Conservation (phyloP, 441 rosid species). For the Dalechampia spathulata region DNA sequence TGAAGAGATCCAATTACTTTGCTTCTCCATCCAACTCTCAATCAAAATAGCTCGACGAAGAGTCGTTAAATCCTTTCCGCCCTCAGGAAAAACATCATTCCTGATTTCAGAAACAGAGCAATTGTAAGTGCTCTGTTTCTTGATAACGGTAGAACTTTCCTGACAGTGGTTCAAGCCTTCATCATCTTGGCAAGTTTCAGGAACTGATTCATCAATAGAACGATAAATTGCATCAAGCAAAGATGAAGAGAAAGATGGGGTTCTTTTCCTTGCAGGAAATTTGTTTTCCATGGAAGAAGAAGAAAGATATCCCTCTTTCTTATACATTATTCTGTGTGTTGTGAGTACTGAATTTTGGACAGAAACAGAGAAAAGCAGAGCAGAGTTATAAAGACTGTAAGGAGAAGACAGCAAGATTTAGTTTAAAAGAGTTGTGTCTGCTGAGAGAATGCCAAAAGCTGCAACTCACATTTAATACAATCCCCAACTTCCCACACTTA, state of each 20-base stretch:
- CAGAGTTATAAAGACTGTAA: conserved; percentile 13
- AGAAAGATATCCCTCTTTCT: conserved; percentile 24
- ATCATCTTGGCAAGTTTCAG: neutral
- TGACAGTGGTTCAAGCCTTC: neutral
- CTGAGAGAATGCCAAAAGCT: conserved; percentile 59
- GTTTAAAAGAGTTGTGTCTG: conserved; percentile 35
- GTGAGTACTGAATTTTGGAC: neutral
- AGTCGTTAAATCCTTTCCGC: conserved; percentile 12
- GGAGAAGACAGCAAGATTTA: conserved; percentile 11
- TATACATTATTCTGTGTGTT: conserved; percentile 18
- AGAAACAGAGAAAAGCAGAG: neutral
- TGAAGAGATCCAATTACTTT: conserved; percentile 9
- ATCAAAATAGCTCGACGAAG: conserved; percentile 38
- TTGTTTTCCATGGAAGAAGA: neutral
- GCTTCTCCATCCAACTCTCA: conserved; percentile 49
- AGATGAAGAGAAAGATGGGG: conserved; percentile 81
- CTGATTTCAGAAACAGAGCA: conserved; percentile 8
- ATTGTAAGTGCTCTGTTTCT: conserved; percentile 21
- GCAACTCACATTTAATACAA: conserved; percentile 27
- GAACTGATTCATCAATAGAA: conserved; percentile 44
- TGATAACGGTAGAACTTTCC: conserved; percentile 12
- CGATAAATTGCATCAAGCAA: conserved; percentile 68
- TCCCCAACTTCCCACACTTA: too few species aligned
- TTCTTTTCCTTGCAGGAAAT: conserved; percentile 47
- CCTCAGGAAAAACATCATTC: conserved; percentile 7